Conservation (phyloP, 2,329 filamentous ascomycete genomes). For the Colletotrichum theobromicola region DNA sequence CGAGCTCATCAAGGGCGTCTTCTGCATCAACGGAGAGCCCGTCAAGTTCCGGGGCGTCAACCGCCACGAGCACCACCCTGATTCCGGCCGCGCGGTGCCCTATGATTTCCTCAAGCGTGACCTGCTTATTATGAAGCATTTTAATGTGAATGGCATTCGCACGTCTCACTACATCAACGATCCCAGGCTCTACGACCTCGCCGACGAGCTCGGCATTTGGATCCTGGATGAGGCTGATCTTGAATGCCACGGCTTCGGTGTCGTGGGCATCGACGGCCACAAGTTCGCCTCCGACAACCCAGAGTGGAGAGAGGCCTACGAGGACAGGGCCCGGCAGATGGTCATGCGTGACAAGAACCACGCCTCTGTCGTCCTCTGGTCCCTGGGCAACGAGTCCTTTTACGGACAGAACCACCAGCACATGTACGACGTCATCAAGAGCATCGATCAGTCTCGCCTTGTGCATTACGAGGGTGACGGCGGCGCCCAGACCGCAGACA, state of each 20-base stretch:
- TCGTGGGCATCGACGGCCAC: slow-evolving; percentile 44
- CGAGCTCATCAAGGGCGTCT: slow-evolving; percentile 64
- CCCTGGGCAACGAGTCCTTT: slow-evolving; percentile 74
- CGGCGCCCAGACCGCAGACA: slow-evolving; percentile 62
- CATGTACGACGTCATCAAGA: slow-evolving; percentile 70
- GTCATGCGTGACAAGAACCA: slow-evolving; percentile 67
- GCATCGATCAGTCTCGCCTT: slow-evolving; percentile 59
- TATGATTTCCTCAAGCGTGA: slow-evolving; percentile 66
- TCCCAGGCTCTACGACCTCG: slow-evolving; percentile 62
- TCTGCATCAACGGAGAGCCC: slow-evolving; percentile 68
- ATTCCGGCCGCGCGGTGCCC: slow-evolving; percentile 66
- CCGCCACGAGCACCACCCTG: slow-evolving; percentile 72
- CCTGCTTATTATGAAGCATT: slow-evolving; percentile 68
- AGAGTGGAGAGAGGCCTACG: slow-evolving; percentile 67
- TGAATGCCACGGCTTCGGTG: slow-evolving; percentile 57
- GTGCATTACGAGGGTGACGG: slow-evolving; percentile 72
- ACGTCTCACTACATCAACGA: slow-evolving; percentile 72
- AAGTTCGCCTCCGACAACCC: slow-evolving; percentile 65
- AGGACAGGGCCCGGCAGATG: slow-evolving; percentile 70
- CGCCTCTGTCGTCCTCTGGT: slow-evolving; percentile 73
- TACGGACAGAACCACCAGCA: slow-evolving; percentile 71
- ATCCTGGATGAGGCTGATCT: slow-evolving; percentile 64
- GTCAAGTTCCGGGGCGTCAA: slow-evolving; percentile 73
- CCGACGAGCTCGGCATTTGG: slow-evolving; percentile 69
- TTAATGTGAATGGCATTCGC: slow-evolving; percentile 74